Conservation (phyloP, 257 asterid genomes). For the Apocynum venetum region DNA sequence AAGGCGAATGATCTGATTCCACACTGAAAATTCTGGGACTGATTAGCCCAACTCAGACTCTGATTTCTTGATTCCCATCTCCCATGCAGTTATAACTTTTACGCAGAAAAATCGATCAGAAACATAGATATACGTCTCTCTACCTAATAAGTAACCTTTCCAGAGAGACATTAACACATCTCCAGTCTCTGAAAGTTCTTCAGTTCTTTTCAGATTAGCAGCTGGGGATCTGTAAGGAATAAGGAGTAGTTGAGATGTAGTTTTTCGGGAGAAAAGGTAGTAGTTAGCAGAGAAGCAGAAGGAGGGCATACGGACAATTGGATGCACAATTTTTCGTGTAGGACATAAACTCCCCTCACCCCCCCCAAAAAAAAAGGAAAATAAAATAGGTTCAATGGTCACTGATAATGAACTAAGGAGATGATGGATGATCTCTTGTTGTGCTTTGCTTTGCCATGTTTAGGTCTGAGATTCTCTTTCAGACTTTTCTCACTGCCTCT, state of each 20-base stretch:
- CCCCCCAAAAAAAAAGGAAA: not conserved
- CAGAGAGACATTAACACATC: not conserved
- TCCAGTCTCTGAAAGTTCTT: not conserved
- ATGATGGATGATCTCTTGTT: slow-evolving; percentile 29
- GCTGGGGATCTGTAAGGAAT: not conserved
- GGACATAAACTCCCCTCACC: not conserved
- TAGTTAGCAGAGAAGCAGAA: not conserved
- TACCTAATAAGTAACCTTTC: not conserved
- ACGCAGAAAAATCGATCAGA: not conserved
- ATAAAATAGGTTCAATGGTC: not conserved
- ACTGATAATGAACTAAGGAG: slow-evolving; percentile 2
- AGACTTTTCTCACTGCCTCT: slow-evolving; percentile 29
- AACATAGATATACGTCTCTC: not conserved
- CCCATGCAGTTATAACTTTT: slow-evolving; percentile 20
- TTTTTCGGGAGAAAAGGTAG: not conserved
- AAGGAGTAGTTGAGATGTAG: slow-evolving; percentile 6
- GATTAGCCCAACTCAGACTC: slow-evolving; percentile 2
- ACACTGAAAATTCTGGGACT: not conserved
- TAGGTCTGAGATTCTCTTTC: slow-evolving; percentile 43
- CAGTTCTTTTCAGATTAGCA: not conserved
- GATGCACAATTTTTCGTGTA: not conserved
- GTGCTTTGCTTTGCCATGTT: slow-evolving; percentile 38
- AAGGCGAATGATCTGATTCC: not conserved
- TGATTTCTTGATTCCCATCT: slow-evolving; percentile 8
- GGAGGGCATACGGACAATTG: not conserved